Conservation (phyloP, 306 rosid genomes). For the Sphenostylis stenocarpa region DNA sequence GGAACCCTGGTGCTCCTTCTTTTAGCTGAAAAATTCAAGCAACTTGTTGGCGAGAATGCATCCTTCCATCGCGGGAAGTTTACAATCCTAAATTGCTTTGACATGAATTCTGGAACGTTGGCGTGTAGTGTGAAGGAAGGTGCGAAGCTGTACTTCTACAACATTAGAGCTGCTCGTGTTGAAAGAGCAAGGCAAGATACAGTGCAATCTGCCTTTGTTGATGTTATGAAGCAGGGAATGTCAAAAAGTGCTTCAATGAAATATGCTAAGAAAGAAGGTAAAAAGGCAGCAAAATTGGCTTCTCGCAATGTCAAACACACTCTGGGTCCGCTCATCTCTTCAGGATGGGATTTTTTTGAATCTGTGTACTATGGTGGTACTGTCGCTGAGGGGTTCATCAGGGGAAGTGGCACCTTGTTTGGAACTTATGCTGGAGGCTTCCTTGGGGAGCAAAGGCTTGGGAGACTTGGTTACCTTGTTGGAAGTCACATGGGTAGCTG, state of each 20-base stretch:
- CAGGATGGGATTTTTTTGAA: slow-evolving; percentile 91
- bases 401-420: slow-evolving; percentile 77
- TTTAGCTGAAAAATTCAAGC: slow-evolving; percentile 89
- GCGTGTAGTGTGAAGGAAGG: slow-evolving; percentile 81
- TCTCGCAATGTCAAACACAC: slow-evolving; percentile 62
- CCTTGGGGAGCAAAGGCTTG: slow-evolving; percentile 69
- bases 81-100: slow-evolving; percentile 71
- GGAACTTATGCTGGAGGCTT: slow-evolving; percentile 79
- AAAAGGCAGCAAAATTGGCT: slow-evolving; percentile 79
- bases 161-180: slow-evolving; percentile 68
- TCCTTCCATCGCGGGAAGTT: slow-evolving; percentile 82
- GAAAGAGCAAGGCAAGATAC: slow-evolving; percentile 58
- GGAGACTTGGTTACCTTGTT: slow-evolving; percentile 81
- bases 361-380: slow-evolving; percentile 85
- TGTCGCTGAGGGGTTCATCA: slow-evolving; percentile 57
- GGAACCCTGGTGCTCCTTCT: neutral
- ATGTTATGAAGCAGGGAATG: slow-evolving; percentile 57
- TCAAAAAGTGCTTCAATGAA: slow-evolving; percentile 53
- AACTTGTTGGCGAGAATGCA: slow-evolving; percentile 73
- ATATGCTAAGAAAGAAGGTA: slow-evolving; percentile 62
- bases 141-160: slow-evolving; percentile 70
- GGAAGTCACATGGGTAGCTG: slow-evolving; percentile 94
- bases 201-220: slow-evolving; percentile 52
- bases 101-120: slow-evolving; percentile 64
- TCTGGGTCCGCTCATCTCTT: slow-evolving; percentile 76